A percentile compares a stretch with the other conserved stretches of the same genome.
These are phyloP conservation scores for Claviceps arundinis DNA, from an alignment of 2,329 filamentous ascomycete species.

Conservation along the genomic window DNA sequence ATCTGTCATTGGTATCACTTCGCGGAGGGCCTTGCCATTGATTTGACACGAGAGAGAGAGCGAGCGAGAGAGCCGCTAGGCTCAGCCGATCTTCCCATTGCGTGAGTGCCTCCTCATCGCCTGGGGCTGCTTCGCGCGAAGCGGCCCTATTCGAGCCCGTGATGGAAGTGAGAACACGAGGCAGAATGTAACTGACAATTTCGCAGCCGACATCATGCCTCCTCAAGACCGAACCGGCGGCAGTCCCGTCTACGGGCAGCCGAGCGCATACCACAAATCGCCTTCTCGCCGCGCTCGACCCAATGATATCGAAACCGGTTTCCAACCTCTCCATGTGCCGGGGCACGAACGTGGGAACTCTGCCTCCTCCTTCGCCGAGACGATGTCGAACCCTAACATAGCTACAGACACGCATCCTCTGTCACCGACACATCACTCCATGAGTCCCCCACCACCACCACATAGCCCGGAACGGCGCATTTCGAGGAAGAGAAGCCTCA, in stretches of 20 bases:
- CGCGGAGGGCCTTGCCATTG: neutral
- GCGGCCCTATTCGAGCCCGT: no score
- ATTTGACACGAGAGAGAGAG: neutral
- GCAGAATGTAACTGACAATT: slow-evolving; percentile 7
- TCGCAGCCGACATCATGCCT: slow-evolving; percentile 35
- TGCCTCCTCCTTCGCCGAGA: slow-evolving; percentile 44
- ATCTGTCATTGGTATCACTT: neutral
- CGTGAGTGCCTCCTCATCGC: neutral
- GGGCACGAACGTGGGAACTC: slow-evolving; percentile 43
- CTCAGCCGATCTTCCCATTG: neutral
- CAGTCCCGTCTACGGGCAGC: slow-evolving; percentile 46
- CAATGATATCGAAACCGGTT: slow-evolving; percentile 57
- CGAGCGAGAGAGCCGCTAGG: neutral
- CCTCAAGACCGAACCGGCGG: slow-evolving; percentile 52
- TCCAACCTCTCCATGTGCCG: slow-evolving; percentile 28
- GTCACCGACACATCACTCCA: slow-evolving; percentile 28
- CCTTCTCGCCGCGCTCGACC: slow-evolving; percentile 51
- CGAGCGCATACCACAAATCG: slow-evolving; percentile 53
- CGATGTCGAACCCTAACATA: slow-evolving; percentile 38
- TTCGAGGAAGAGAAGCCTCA: slow-evolving; percentile 70
- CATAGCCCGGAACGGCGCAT: slow-evolving; percentile 23
- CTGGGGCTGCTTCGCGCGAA: no score
- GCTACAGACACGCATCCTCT: slow-evolving; percentile 43
- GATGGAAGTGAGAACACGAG: neutral
- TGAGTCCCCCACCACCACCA: slow-evolving; percentile 16